Evolutionary conservation across 2,329 filamentous ascomycete species (phyloP), one percentile per base, ranked within the genome.

Genomic region (Cytospora leucostoma): DNA sequence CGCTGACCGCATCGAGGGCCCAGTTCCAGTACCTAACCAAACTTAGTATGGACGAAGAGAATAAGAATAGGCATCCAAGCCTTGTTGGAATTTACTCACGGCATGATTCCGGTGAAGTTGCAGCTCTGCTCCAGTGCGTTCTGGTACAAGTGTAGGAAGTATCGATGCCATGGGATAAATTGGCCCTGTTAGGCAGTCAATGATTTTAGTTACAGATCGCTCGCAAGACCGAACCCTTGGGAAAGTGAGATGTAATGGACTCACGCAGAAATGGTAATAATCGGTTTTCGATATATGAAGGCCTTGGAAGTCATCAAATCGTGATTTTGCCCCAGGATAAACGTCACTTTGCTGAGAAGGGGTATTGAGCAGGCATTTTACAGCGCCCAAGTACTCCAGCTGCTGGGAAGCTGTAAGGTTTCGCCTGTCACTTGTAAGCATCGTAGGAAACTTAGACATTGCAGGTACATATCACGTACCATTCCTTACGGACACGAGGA

Each of bases 221-320:
- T 67, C 27, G 2, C 27, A 27, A 2, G 27, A 27, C 27, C 27
- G 2, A n/a, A n/a, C n/a, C n/a, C n/a, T n/a, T n/a, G n/a, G n/a
- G n/a, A 27, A 27, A 27, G 27, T 27, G 4, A 27, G 27, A 27
- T 4, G 27, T 27, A 57, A 65, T 7, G 61, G 13, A 63, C 62
- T 60, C 56, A 67, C 69, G 60, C 61, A 66, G 60, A 67, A 71
- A 66, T 80, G 78, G 38, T 79, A 75, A 8, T 62, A 66, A 32
- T 73, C 67, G 2, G 77, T 78, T 66, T 78, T 72, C 50, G 73
- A 74, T 64, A 80, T 80, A 64, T 80, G 78, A 11, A 75, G 68
- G 10, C 73, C 78, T 38, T 76, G 69, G 60, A 79, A 80, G 66
- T 80, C 79, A 68, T 81, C 79, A 65, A 74, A 80, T n/a, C 79